phyloP scores from a whole-genome alignment of 176 grass and related monocot genomes.

The Oryza coarctata region DNA sequence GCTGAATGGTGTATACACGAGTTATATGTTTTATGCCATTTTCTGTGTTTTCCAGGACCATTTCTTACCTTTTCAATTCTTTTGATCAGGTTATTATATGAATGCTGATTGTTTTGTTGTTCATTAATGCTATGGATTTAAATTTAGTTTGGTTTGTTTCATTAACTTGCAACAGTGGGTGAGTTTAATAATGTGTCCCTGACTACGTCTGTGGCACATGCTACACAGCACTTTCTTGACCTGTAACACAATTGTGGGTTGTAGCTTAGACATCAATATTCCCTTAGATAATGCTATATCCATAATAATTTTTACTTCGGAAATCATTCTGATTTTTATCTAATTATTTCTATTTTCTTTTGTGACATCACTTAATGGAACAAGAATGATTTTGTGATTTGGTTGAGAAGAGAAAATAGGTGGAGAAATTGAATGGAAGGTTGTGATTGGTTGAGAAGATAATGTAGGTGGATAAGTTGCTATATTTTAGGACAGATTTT shows the following conservation, averaged over 20 bases:
- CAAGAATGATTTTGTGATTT: neutral
- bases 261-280: neutral
- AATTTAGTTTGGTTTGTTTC: neutral
- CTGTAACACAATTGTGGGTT: neutral
- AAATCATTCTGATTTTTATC: neutral
- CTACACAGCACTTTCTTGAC: neutral
- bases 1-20: neutral
- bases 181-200: neutral
- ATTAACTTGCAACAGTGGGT: neutral
- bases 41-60: neutral
- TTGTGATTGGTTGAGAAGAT: too few species aligned
- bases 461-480: too few species aligned
- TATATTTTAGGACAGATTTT: too few species aligned
- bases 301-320: neutral
- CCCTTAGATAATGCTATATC: neutral
- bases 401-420: too few species aligned
- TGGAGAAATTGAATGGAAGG: too few species aligned
- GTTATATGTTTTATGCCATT: neutral
- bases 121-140: neutral
- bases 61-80: neutral
- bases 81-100: neutral
- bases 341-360: neutral
- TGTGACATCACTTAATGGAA: neutral
- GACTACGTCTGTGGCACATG: neutral
- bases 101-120: neutral